These are phyloP conservation scores for Westerdykella sp. DNA, from an alignment of 2,329 filamentous ascomycete species.

Conservation along the genomic window DNA sequence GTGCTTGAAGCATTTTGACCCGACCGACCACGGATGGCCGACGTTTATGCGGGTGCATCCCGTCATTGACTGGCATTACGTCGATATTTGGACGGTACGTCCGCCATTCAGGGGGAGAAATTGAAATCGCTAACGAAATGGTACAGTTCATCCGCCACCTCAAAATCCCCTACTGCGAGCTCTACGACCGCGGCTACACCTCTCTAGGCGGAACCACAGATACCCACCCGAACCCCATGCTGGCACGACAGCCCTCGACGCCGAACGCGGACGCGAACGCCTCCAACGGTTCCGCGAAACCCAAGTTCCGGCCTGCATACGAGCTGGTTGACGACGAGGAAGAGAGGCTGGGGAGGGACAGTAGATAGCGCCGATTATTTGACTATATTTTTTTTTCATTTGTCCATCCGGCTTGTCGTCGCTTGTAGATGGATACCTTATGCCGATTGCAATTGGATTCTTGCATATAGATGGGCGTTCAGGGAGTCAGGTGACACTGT, in stretches of 20 bases:
- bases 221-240: constrained; percentile 78
- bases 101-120: not conserved
- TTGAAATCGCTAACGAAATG: not conserved
- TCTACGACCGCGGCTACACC: constrained; percentile 89
- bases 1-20: constrained; percentile 72
- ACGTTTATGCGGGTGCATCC: constrained; percentile 89
- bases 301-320: constrained; percentile 36
- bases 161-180: constrained; percentile 71
- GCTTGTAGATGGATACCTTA: no score
- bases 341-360: constrained; percentile 36
- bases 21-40: constrained; percentile 86
- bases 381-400: not conserved
- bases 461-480: no score
- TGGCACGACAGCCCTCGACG: constrained; percentile 23
- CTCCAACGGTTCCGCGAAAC: constrained; percentile 6
- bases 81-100: constrained; percentile 85
- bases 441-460: no score
- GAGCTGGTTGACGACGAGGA: constrained; percentile 38
- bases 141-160: constrained; percentile 70
- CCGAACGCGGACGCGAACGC: constrained; percentile 13
- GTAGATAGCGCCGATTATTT: constrained; percentile 9
- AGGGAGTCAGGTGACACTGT: not conserved
- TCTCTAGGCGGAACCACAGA: constrained; percentile 85
- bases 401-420: no score
- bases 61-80: constrained; percentile 95